These are phyloP conservation scores for Globisporangium apiculatum DNA, from an alignment of 352 stramenopile species.

Conservation along the genomic window DNA sequence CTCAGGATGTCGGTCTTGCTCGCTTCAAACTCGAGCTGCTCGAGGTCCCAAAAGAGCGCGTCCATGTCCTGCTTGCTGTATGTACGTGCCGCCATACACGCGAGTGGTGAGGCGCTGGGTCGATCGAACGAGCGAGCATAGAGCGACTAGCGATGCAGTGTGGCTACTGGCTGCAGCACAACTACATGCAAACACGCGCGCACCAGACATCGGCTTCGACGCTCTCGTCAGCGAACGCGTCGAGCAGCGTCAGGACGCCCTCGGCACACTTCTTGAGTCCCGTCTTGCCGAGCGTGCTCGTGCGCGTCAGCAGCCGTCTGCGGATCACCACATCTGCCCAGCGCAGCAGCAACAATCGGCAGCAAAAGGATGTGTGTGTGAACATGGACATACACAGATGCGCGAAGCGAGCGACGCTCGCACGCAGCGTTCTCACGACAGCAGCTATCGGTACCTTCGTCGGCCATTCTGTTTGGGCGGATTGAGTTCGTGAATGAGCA, in stretches of 20 bases:
- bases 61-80: slow-evolving; percentile 62
- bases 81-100: too few species aligned
- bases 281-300: slow-evolving; percentile 72
- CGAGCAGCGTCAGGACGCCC: slow-evolving; percentile 55
- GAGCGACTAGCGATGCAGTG: too few species aligned
- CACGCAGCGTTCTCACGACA: neutral
- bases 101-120: neutral
- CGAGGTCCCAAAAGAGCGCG: slow-evolving; percentile 78
- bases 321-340: slow-evolving; percentile 58
- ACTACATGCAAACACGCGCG: neutral
- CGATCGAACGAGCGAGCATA: neutral
- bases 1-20: slow-evolving; percentile 77
- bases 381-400: neutral
- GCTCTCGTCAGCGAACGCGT: slow-evolving; percentile 52
- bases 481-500: too few species aligned
- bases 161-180: neutral
- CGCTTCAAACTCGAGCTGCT: slow-evolving; percentile 79
- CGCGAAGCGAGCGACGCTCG: neutral
- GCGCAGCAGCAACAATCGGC: neutral
- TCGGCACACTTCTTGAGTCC: slow-evolving; percentile 78
- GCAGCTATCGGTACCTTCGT: slow-evolving; percentile 36
- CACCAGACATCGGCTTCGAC: slow-evolving; percentile 48
- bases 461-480: slow-evolving; percentile 23
- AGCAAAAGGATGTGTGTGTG: neutral
- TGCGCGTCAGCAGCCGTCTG: slow-evolving; percentile 67